Conservation (phyloP, 2,329 filamentous ascomycete genomes). For the Beauveria sp. region DNA sequence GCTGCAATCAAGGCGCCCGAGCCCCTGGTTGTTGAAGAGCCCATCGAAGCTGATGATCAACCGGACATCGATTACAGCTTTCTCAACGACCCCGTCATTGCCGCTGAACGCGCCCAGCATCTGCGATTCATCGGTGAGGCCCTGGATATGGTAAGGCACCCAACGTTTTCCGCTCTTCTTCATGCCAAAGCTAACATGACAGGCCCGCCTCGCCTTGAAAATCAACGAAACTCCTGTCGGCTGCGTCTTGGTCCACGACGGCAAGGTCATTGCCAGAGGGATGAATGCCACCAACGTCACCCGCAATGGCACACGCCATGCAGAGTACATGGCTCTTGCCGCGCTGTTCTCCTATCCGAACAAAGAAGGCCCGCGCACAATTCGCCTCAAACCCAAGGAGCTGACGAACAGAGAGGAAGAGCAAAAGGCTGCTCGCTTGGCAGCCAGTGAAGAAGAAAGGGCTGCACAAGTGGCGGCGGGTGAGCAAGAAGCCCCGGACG, state of each 20-base stretch:
- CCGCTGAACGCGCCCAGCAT: slow-evolving; percentile 27
- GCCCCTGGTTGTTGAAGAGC: background rate
- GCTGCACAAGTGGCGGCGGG: slow-evolving; percentile 12
- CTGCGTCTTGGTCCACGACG: slow-evolving; percentile 81
- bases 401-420: slow-evolving; percentile 17
- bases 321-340: slow-evolving; percentile 82
- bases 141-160: slow-evolving; percentile 64
- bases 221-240: slow-evolving; percentile 94
- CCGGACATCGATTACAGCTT: background rate
- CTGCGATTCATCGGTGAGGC: slow-evolving; percentile 73
- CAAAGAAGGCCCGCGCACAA: slow-evolving; percentile 22
- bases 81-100: slow-evolving; percentile 21
- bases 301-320: slow-evolving; percentile 85
- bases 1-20: background rate
- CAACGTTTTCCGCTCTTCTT: background rate
- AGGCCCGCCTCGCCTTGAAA: slow-evolving; percentile 79
- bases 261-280: slow-evolving; percentile 72
- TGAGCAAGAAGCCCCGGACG: background rate
- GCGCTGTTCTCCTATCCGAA: slow-evolving; percentile 40
- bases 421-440: slow-evolving; percentile 5
- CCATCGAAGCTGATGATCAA: background rate
- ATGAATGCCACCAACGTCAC: slow-evolving; percentile 97
- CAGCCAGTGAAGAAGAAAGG: slow-evolving; percentile 19
- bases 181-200: slow-evolving; percentile 15
- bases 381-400: slow-evolving; percentile 27